Evolutionary conservation across 768 basidiomycete species (phyloP).

Genomic region (Xerocomellus intermedius): DNA sequence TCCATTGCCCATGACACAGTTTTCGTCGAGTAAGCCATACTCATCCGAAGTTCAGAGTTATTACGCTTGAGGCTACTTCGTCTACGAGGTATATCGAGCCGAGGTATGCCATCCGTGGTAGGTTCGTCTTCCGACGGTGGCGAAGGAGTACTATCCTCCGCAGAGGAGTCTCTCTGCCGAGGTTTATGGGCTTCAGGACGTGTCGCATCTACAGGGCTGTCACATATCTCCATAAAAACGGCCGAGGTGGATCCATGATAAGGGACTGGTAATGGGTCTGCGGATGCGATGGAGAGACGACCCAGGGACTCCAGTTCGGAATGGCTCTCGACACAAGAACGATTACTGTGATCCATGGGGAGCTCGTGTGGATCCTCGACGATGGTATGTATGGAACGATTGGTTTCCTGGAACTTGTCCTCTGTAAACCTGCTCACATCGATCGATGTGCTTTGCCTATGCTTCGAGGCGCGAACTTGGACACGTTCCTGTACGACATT

Average conservation of each 20-base stretch:
- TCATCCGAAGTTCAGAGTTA: constrained; percentile 45
- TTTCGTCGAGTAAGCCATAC: constrained; percentile 53
- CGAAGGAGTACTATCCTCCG: constrained; percentile 25
- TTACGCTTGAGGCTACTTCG: constrained; percentile 66
- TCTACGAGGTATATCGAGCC: constrained; percentile 41
- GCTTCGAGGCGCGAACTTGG: constrained; percentile 12
- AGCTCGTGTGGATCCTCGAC: constrained; percentile 28
- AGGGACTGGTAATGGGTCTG: constrained; percentile 46
- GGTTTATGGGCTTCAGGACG: constrained; percentile 12
- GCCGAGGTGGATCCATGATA: constrained; percentile 39
- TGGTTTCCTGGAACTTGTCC: constrained; percentile 19
- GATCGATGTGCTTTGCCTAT: constrained; percentile 14
- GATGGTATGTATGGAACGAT: constrained; percentile 30
- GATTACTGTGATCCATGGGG: constrained; percentile 12
- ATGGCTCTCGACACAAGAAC: constrained; percentile 17
- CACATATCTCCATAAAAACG: constrained; percentile 31
- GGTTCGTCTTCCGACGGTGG: constrained; percentile 36
- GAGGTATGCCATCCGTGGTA: constrained; percentile 28
- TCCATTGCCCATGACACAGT: constrained; percentile 77
- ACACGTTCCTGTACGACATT: constrained; percentile 10
- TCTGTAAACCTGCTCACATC: constrained; percentile 21
- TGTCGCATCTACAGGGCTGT: constrained; percentile 30
- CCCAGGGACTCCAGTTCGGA: constrained; percentile 24
- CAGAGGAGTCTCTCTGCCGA: constrained; percentile 13
- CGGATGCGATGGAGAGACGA: constrained; percentile 35